phyloP scores from a whole-genome alignment of 371 early-diverging fungal genomes.

The Apophysomyces elegans region DNA sequence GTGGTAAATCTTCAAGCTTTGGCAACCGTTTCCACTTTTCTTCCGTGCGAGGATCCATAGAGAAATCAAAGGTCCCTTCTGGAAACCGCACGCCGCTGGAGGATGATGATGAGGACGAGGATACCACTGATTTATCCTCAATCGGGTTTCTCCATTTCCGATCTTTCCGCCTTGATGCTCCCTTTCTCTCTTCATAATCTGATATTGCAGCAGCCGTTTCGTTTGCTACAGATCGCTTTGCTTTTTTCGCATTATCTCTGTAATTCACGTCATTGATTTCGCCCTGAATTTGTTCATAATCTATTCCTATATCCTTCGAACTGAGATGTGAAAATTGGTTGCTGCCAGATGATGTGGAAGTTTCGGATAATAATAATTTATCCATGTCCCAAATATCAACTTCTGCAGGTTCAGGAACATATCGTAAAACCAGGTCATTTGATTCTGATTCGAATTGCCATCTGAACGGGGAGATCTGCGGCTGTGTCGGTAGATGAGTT shows the following conservation, averaged over 20 bases:
- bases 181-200: slow-evolving; percentile 15
- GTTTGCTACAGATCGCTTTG: slow-evolving; percentile 16
- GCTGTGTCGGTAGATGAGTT: neutral
- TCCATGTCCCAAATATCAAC: neutral
- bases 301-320: neutral
- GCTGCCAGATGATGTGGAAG: neutral
- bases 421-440: slow-evolving; percentile 1
- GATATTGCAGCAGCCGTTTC: neutral
- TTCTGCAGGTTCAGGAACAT: neutral
- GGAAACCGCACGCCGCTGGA: slow-evolving; percentile 13
- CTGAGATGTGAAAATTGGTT: neutral
- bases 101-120: neutral
- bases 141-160: slow-evolving; percentile 19
- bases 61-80: slow-evolving; percentile 22
- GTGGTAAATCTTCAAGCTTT: slow-evolving; percentile 21
- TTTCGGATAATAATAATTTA: neutral
- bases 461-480: slow-evolving; percentile 9
- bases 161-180: slow-evolving; percentile 15
- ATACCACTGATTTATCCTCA: slow-evolving; percentile 3
- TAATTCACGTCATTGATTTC: slow-evolving; percentile 16
- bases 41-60: slow-evolving; percentile 16
- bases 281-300: neutral
- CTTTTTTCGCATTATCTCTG: slow-evolving; percentile 27
- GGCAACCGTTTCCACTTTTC: slow-evolving; percentile 20
- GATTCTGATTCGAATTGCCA: slow-evolving; percentile 20